Evolutionary conservation across 139 green algal species (phyloP).

Genomic region (Desmodesmus armatus): DNA sequence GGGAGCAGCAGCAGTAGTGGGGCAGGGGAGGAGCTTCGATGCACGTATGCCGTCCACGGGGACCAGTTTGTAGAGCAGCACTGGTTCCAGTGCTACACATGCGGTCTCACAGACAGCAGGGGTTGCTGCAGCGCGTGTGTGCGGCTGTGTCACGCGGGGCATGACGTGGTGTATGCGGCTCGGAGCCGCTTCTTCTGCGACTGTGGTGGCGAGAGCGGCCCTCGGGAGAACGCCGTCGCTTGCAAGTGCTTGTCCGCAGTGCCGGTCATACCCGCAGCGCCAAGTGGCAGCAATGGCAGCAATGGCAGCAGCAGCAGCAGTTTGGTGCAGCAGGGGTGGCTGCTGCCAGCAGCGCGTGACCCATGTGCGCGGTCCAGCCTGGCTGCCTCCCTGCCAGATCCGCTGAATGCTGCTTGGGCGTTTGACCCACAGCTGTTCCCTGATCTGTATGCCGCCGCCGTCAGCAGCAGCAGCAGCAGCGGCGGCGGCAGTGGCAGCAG

Average conservation of each 20-base stretch:
- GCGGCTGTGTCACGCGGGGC: slow-evolving; percentile 66
- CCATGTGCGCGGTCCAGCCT: background rate
- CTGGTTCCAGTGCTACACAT: slow-evolving; percentile 72
- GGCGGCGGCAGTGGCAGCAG: background rate
- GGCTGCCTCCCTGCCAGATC: slow-evolving; percentile 23
- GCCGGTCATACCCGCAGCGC: background rate
- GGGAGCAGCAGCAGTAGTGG: background rate
- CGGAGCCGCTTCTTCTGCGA: slow-evolving; percentile 74
- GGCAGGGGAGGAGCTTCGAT: slow-evolving; percentile 43
- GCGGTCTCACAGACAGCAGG: slow-evolving; percentile 65
- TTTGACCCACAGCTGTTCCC: slow-evolving; percentile 29
- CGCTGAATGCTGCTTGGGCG: slow-evolving; percentile 27
- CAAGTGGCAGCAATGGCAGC: background rate
- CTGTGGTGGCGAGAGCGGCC: slow-evolving; percentile 46
- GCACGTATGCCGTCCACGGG: slow-evolving; percentile 66
- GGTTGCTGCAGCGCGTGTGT: slow-evolving; percentile 75
- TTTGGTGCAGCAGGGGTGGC: background rate
- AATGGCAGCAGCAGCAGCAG: background rate
- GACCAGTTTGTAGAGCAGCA: slow-evolving; percentile 78
- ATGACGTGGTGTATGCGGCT: slow-evolving; percentile 72
- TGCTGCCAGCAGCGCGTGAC: background rate
- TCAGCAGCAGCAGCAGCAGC: slow-evolving; percentile 22
- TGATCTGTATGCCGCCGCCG: background rate
- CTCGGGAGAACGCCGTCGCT: background rate
- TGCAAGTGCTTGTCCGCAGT: slow-evolving; percentile 36